Evolutionary conservation across 2,329 filamentous ascomycete genomes (phyloP).

Genomic region (Boeremia exigua): DNA sequence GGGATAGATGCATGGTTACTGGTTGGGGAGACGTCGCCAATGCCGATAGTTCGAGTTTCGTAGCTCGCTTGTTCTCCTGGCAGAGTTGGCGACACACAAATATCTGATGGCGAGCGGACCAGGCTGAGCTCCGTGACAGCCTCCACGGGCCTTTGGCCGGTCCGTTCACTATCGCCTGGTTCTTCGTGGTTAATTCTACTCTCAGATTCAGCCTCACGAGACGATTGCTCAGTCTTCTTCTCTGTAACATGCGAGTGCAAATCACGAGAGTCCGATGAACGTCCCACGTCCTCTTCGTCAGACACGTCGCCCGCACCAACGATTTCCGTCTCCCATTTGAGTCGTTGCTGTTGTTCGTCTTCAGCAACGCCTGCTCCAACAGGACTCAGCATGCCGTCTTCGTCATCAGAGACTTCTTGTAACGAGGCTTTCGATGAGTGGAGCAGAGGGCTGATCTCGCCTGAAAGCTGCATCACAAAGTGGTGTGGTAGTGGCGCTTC

Average conservation of each 20-base stretch:
- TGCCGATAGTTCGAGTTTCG: conserved; percentile 27
- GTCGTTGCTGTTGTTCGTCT: neutral
- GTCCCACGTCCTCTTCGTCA: neutral
- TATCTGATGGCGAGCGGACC: too few species aligned
- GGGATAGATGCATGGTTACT: neutral
- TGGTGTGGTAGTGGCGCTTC: conserved; percentile 11
- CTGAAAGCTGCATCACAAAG: conserved; percentile 5
- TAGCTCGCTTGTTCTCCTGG: conserved; percentile 12
- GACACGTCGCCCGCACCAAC: conserved; percentile 35
- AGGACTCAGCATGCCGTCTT: neutral
- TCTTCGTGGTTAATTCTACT: neutral
- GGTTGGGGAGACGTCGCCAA: conserved; percentile 33
- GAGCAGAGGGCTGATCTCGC: conserved; percentile 33
- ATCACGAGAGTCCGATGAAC: too few species aligned
- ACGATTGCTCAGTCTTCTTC: neutral
- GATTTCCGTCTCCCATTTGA: conserved; percentile 26
- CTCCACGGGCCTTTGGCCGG: too few species aligned
- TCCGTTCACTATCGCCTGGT: too few species aligned
- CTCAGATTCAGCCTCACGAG: neutral
- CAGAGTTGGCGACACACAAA: too few species aligned
- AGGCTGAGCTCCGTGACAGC: too few species aligned
- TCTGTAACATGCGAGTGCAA: too few species aligned
- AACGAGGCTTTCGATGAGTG: conserved; percentile 19
- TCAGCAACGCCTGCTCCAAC: neutral
- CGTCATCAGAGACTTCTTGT: conserved; percentile 10